A percentile compares a stretch with the other conserved stretches of the same genome.
Evolutionary conservation across 306 rosid genomes (phyloP).

Genomic region (Luffa aegyptiaca): DNA sequence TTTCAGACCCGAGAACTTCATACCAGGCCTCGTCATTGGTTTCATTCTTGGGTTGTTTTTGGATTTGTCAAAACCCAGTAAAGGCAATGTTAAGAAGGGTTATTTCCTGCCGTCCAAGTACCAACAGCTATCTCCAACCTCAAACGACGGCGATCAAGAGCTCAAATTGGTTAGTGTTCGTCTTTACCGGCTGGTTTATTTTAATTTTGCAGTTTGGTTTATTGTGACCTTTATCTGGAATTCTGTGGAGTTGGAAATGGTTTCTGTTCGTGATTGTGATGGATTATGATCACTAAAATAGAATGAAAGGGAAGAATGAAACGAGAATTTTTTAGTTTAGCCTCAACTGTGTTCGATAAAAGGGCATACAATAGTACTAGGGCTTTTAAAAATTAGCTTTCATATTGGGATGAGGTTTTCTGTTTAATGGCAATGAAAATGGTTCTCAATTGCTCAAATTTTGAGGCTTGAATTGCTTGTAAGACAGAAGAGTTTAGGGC

Average conservation of each 20-base stretch:
- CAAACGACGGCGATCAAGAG: slow-evolving; percentile 50
- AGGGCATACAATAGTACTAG: not conserved
- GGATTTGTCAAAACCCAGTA: slow-evolving; percentile 51
- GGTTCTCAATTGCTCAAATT: not conserved
- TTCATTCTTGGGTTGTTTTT: slow-evolving; percentile 64
- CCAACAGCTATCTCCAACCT: slow-evolving; percentile 28
- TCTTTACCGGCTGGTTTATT: not conserved
- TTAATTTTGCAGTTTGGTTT: not conserved
- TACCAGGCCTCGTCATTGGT: slow-evolving; percentile 89
- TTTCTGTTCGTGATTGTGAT: not conserved
- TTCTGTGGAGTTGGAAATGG: not conserved
- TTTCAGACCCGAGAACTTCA: slow-evolving; percentile 76
- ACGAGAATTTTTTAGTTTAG: not conserved
- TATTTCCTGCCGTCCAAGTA: slow-evolving; percentile 24
- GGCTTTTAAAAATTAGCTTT: not conserved
- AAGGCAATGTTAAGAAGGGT: slow-evolving; percentile 24
- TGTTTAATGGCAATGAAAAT: not conserved
- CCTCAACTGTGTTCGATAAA: not conserved
- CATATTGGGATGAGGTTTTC: not conserved
- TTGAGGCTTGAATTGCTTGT: not conserved
- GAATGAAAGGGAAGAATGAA: not conserved
- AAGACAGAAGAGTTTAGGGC: not conserved
- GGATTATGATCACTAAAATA: not conserved
- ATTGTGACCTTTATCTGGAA: not conserved
- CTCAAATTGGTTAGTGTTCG: slow-evolving; percentile 75